phyloP scores from a whole-genome alignment of 2,329 filamentous ascomycete genomes.

The Neonectria ditissima region DNA sequence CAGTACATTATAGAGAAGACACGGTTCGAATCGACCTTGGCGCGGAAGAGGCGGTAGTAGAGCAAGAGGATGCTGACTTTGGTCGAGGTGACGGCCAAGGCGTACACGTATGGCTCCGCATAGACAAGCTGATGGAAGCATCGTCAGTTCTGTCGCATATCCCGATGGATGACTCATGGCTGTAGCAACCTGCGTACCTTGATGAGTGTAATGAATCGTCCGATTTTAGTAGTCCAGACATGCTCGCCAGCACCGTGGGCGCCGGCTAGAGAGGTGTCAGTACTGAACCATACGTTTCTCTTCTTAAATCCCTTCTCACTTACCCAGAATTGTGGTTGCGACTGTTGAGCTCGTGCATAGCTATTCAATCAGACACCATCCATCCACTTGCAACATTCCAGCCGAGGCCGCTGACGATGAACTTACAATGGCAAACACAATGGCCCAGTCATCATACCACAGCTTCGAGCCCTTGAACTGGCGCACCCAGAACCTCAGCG shows the following conservation, averaged over 20 bases:
- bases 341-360: conserved; percentile 20
- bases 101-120: conserved; percentile 24
- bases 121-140: conserved; percentile 16
- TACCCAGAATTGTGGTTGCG: conserved; percentile 24
- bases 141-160: background rate
- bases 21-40: conserved; percentile 22
- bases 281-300: background rate
- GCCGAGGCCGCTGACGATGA: background rate
- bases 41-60: conserved; percentile 27
- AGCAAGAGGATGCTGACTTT: conserved; percentile 29
- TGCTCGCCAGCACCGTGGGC: conserved; percentile 27
- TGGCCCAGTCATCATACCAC: conserved; percentile 26
- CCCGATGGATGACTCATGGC: too few species aligned
- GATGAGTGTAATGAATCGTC: conserved; percentile 20
- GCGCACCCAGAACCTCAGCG: conserved; percentile 21
- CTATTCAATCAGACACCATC: background rate
- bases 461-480: conserved; percentile 17
- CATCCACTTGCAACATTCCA: background rate
- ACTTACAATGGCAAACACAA: conserved; percentile 23
- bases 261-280: conserved; percentile 20
- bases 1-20: conserved; percentile 15
- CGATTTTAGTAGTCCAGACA: conserved; percentile 20
- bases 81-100: conserved; percentile 22
- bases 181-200: conserved; percentile 12
- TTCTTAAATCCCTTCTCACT: background rate